Evolutionary conservation across 208 protist genomes (phyloP), one percentile per base, ranked within the genome.

Genomic region (Trypanosoma mega): DNA sequence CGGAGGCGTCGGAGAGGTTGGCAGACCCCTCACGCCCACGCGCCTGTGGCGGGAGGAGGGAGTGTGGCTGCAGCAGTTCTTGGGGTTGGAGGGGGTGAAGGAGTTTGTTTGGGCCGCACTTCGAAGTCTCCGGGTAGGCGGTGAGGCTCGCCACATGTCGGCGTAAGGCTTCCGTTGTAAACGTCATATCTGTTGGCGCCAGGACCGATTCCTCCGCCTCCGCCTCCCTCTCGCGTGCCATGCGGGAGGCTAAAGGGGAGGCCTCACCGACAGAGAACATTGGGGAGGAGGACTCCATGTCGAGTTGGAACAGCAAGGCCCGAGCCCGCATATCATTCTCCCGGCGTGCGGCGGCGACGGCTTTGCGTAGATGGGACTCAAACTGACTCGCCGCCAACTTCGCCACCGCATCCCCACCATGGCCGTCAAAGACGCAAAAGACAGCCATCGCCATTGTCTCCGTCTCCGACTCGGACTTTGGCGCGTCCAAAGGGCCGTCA

Each of bases 391-490:
- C 80, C 14, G 81, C 78, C 41, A 89, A 51, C 63, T 87, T 86
- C 18, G 87, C 82, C 44, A 88, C 78, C 18, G 80, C 80, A 45
- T 89, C 82, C 26, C 87, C 87, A 18, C 87, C 87, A 57, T 93
- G 87, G 0, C 87, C 87, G 60, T 93, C 87, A 71, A 93, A 90
- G 30, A 93, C 81, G 55, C 79, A 87, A 74, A 83, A 87, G 2
- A 91, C 78, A 2, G 78, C 80, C 80, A 87, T 87, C 9, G 80
- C 72, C 9, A 91, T 85, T 21, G 60, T 78, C 3, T 77, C 68
- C 20, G 36, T 26, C 37, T 4, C 2, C 34, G 2, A 16, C 21
- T 49, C 63, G 31, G n/a, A 2, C 1, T 16, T 45, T 23, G 7
- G 34, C 27, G 0, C 36, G 39, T 14, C 26, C 11, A 24, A 27